phyloP scores from a whole-genome alignment of 2,329 filamentous ascomycete genomes.

The Penicillium sp. region DNA sequence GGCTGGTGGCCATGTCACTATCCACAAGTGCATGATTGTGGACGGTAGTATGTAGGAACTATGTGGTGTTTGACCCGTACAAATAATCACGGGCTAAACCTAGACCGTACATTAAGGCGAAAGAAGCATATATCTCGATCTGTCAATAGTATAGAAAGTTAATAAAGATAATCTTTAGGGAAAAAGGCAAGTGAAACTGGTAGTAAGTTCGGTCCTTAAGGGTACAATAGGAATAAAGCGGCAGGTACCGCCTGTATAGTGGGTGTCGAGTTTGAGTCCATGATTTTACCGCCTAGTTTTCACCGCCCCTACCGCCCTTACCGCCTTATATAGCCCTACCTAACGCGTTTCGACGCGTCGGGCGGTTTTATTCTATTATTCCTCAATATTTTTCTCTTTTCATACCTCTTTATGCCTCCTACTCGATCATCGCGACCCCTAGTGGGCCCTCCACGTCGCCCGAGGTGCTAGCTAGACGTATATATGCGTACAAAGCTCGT shows the following conservation, averaged over 20 bases:
- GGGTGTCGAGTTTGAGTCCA: too few species aligned
- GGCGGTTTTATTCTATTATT: too few species aligned
- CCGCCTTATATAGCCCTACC: too few species aligned
- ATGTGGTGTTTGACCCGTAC: neutral
- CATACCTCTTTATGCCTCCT: too few species aligned
- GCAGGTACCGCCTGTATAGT: constrained; percentile 12
- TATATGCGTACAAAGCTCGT: too few species aligned
- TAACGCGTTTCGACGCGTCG: too few species aligned
- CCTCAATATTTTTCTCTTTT: too few species aligned
- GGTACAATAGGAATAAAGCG: constrained; percentile 1
- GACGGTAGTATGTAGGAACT: neutral
- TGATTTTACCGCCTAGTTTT: too few species aligned
- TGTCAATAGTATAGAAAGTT: neutral
- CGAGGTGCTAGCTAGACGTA: too few species aligned
- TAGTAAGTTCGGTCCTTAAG: neutral
- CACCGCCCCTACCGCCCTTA: too few species aligned
- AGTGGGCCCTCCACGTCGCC: too few species aligned
- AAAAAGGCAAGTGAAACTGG: neutral
- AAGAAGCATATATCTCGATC: neutral
- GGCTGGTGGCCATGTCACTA: neutral
- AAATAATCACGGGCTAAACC: neutral
- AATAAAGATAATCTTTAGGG: neutral
- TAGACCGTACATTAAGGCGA: neutral
- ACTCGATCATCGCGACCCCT: too few species aligned
- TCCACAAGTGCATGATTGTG: neutral